Percentiles rank a stretch among this genome's conserved stretches.
Evolutionary conservation across 257 asterid species (phyloP).

Genomic region (Solanum corneliomulleri): DNA sequence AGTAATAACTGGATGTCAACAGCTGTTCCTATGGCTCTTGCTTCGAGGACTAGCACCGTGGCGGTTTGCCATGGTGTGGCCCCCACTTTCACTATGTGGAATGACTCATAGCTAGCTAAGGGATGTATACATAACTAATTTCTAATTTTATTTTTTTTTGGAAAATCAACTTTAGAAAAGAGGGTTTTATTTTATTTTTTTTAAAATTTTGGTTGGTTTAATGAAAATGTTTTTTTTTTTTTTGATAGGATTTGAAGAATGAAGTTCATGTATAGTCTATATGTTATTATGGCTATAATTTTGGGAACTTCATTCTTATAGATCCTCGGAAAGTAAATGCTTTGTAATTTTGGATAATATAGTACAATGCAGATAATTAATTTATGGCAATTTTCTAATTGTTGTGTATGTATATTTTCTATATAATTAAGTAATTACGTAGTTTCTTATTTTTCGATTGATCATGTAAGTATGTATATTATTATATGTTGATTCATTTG

Average conservation of each 20-base stretch:
- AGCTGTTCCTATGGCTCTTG: constrained; percentile 25
- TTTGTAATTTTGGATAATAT: constrained; percentile 29
- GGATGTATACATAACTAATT: constrained; percentile 29
- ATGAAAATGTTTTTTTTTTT: background rate
- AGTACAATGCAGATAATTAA: constrained; percentile 13
- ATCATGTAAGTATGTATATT: background rate
- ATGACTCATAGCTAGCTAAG: constrained; percentile 27
- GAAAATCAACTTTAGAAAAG: background rate
- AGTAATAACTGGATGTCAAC: constrained; percentile 28
- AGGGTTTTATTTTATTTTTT: background rate
- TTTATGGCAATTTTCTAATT: constrained; percentile 9
- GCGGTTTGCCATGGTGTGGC: constrained; percentile 32
- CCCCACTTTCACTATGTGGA: constrained; percentile 49
- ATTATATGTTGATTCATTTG: background rate
- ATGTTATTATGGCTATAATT: constrained; percentile 40
- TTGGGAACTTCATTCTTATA: constrained; percentile 47
- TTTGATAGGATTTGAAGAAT: constrained; percentile 5
- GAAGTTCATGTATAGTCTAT: constrained; percentile 41
- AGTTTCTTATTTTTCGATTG: background rate
- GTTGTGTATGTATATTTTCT: background rate
- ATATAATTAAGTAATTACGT: background rate
- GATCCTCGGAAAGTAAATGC: constrained; percentile 36
- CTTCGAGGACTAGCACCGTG: constrained; percentile 15
- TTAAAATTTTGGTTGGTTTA: background rate
- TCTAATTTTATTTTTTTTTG: background rate